Evolutionary conservation across 2,329 filamentous ascomycete genomes (phyloP), one percentile per base, ranked within the genome.

Genomic region (Nemania sp.): DNA sequence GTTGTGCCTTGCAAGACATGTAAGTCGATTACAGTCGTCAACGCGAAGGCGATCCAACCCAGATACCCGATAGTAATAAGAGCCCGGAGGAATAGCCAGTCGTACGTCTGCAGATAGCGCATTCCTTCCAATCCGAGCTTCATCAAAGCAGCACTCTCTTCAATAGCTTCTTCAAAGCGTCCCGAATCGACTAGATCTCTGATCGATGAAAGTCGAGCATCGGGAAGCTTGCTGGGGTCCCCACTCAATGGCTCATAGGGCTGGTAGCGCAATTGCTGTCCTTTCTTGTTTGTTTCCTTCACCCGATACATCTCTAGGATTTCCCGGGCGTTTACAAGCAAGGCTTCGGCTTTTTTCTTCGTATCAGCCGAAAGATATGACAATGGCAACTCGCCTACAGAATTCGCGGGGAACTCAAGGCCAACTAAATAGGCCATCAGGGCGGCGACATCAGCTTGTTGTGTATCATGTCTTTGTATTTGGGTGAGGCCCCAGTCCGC

Each of bases 231-330:
- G 3, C 81, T 78, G 3, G 80, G 75, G 28, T 60, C 61, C n/a
- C 82, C 81, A 33, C 85, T 84, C 26, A 99, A 80, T 3, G 84
- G 83, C 24, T 80, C 74, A 67, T 88, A 99, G 0, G 92, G 87
- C 47, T 79, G 83, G 72, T 92, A 99, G 31, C 84, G 83, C 51
- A 99, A 72, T 66, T 93, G 83, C 0, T 82, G 88, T 0, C 80
- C 78, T 67, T 84, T 85, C 75, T 97, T 97, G 61, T 87, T 81
- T 59, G 86, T 84, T 70, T 97, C 93, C 73, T 99, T 99, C 54
- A 99, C 89, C 22, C 83, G 85, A 68, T 97, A 99, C 88, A 97
- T 97, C 69, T 99, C 94, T 24, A 99, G 75, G 42, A 99, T 94
- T 34, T 88, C 86, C 63, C 85, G 84, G 0, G 91, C 88, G 66